A percentile compares a stretch with the other conserved stretches of the same genome.
These are phyloP conservation scores for Pseudogymnoascus sp. DNA, from an alignment of 2,329 filamentous ascomycete genomes.

Conservation along the genomic window DNA sequence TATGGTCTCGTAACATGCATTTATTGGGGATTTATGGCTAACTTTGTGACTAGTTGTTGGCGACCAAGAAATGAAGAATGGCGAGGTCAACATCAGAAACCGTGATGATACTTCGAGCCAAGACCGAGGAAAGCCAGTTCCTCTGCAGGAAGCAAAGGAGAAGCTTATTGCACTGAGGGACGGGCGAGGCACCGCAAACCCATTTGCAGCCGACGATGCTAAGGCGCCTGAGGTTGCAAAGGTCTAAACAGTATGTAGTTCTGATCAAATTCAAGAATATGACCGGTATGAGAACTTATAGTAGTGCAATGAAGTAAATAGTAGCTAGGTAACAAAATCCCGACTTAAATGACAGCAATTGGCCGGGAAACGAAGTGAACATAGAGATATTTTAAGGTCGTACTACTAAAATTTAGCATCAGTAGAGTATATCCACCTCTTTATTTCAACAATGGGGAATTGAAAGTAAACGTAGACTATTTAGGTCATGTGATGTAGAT, in stretches of 20 bases:
- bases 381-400: neutral
- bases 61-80: conserved; percentile 51
- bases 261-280: neutral
- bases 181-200: conserved; percentile 34
- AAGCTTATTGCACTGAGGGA: conserved; percentile 45
- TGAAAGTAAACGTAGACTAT: neutral
- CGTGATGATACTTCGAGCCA: conserved; percentile 55
- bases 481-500: neutral
- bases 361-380: neutral
- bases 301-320: neutral
- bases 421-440: neutral
- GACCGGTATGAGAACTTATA: neutral
- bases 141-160: conserved; percentile 47
- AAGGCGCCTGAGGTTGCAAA: neutral
- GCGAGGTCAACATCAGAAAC: conserved; percentile 56
- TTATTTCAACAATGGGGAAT: neutral
- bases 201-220: conserved; percentile 23
- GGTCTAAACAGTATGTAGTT: neutral
- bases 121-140: conserved; percentile 50
- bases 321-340: neutral
- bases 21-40: neutral
- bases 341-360: neutral
- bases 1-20: conserved; percentile 29
- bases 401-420: conserved; percentile 4
- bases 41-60: conserved; percentile 43